Conservation (phyloP, 2,329 filamentous ascomycete genomes). For the Ceratocystis cubensis region DNA sequence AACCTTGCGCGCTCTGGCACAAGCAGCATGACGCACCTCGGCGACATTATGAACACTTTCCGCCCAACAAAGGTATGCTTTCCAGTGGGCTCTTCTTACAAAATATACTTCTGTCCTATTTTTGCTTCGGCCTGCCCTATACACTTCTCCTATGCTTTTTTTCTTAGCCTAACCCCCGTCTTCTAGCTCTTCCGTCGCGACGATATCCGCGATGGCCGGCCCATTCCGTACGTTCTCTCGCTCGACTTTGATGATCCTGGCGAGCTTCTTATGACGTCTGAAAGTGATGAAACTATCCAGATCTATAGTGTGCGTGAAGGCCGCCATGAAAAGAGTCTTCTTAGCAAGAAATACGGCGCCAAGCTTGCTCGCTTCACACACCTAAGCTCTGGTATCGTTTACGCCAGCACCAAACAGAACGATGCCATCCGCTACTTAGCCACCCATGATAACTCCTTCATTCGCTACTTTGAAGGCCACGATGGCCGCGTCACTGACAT, state of each 20-base stretch:
- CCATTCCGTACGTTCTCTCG: slow-evolving; percentile 60
- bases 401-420: slow-evolving; percentile 91
- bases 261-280: slow-evolving; percentile 79
- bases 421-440: slow-evolving; percentile 76
- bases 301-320: slow-evolving; percentile 91
- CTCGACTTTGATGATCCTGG: slow-evolving; percentile 95
- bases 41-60: slow-evolving; percentile 65
- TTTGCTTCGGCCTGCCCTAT: background rate
- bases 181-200: slow-evolving; percentile 47
- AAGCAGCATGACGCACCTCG: slow-evolving; percentile 50
- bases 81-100: background rate
- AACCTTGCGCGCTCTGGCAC: slow-evolving; percentile 39
- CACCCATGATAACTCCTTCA: slow-evolving; percentile 90
- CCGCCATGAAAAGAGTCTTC: slow-evolving; percentile 72
- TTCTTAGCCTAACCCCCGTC: background rate
- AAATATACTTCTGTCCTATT: too few species aligned
- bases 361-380: slow-evolving; percentile 93
- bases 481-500: slow-evolving; percentile 72
- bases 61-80: slow-evolving; percentile 60
- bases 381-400: slow-evolving; percentile 79
- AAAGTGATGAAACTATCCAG: slow-evolving; percentile 89
- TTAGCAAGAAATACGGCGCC: slow-evolving; percentile 94
- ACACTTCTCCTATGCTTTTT: background rate
- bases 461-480: slow-evolving; percentile 92
- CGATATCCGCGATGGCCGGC: slow-evolving; percentile 39